Evolutionary conservation across 2,329 filamentous ascomycete species (phyloP), one percentile per base, ranked within the genome.

Genomic region (Aureobasidium sp.): DNA sequence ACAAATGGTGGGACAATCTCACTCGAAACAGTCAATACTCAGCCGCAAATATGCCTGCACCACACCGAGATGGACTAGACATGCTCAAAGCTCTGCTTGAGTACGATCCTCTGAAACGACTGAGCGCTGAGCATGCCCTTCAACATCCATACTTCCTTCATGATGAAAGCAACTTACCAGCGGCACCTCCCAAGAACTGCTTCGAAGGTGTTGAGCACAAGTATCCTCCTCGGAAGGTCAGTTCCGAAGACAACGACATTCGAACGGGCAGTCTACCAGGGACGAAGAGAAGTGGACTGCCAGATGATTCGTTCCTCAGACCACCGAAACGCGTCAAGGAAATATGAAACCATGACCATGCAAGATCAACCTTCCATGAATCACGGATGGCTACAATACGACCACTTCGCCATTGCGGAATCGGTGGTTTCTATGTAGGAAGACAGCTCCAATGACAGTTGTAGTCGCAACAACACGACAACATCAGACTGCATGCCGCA

Each of bases 171-270:
- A 66, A 68, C 10, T 69, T 47, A 36, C 47, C 37, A 42, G 60
- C 25, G 55, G 36, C 62, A 30, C 61, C 66, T 63, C 84, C 94
- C 21, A 88, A 83, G 44, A 94, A 96, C 71, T 97, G 91, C 71
- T 99, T 99, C 67, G 91, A 96, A 69, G 91, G 92, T 0, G 81
- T 91, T 58, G 90, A 91, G 74, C 86, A 86, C 65, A 90, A 94
- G 69, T 99, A 99, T 73, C 94, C 94, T 0, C 86, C 91, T 70
- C 83, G 94, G 8, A 84, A 93, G 53, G 92, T 99, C 44, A 96
- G 89, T 88, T 95, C 68, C 69, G 94, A 99, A 70, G 91, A 97
- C 72, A 96, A 96, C 68, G 94, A 97, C 74, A 97, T 97, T 62
- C 82, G 90, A n/a, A 92, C 90, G 0, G 87, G 87, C 47, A 96